Conservation (phyloP, 2,329 filamentous ascomycete species). For the Colletotrichum zoysiae region DNA sequence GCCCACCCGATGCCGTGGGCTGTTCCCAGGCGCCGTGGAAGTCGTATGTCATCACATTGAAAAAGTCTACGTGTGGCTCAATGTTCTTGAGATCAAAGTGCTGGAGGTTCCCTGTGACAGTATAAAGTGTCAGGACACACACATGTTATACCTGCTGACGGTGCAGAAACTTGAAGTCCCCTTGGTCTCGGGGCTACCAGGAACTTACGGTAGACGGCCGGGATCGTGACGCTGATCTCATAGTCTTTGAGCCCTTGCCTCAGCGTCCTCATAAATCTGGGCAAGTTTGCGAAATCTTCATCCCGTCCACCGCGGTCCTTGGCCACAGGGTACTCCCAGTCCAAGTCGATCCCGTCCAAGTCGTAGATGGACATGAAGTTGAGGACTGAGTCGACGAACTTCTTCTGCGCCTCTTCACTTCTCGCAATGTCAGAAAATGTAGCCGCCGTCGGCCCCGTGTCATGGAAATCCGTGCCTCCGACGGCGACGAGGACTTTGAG, state of each 20-base stretch:
- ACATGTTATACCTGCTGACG: neutral
- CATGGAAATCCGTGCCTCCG: conserved; percentile 56
- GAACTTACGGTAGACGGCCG: neutral
- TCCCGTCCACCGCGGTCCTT: conserved; percentile 52
- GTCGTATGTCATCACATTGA: conserved; percentile 51
- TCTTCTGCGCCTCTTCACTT: conserved; percentile 45
- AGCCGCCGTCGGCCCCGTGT: conserved; percentile 40
- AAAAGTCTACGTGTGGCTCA: conserved; percentile 50
- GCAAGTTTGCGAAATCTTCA: conserved; percentile 52
- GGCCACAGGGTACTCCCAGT: conserved; percentile 55
- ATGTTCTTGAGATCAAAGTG: conserved; percentile 46
- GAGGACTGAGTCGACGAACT: conserved; percentile 54
- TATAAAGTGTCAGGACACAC: neutral
- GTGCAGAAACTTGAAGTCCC: neutral
- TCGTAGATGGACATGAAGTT: conserved; percentile 56
- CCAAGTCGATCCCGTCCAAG: conserved; percentile 60
- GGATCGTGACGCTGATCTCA: conserved; percentile 43
- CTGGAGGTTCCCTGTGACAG: conserved; percentile 28
- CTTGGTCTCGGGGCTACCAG: neutral
- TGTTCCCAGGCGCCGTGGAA: conserved; percentile 48
- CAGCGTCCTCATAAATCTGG: conserved; percentile 43
- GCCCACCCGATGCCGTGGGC: conserved; percentile 28
- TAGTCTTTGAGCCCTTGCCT: conserved; percentile 33
- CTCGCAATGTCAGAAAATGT: conserved; percentile 51
- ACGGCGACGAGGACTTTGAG: conserved; percentile 55